These are phyloP conservation scores for Kluyveromyces siamensis DNA, from an alignment of 805 yeast genomes.

Conservation along the genomic window DNA sequence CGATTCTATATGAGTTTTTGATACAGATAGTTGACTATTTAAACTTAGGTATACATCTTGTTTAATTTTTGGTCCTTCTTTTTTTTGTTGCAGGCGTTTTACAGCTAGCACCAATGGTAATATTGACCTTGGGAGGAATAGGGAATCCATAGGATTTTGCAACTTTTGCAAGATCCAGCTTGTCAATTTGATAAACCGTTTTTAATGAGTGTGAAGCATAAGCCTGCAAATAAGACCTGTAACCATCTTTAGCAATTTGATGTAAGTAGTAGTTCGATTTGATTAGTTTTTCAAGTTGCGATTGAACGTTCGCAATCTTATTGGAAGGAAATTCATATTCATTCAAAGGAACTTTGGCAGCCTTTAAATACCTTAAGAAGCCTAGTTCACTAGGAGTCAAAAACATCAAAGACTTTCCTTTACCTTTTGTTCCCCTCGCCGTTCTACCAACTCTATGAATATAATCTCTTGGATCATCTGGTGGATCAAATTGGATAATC, in stretches of 20 bases:
- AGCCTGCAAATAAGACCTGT: slow-evolving; percentile 93
- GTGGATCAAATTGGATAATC: slow-evolving; percentile 98
- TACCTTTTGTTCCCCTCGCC: slow-evolving; percentile 85
- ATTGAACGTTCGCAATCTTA: slow-evolving; percentile 93
- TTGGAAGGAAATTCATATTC: slow-evolving; percentile 93
- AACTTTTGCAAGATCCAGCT: slow-evolving; percentile 86
- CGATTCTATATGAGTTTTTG: neutral
- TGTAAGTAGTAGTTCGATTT: slow-evolving; percentile 90
- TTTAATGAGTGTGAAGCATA: slow-evolving; percentile 94
- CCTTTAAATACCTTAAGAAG: slow-evolving; percentile 85
- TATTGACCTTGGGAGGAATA: slow-evolving; percentile 94
- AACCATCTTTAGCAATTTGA: slow-evolving; percentile 95
- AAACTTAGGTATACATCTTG: neutral
- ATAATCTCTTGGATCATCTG: slow-evolving; percentile 99
- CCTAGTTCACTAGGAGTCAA: slow-evolving; percentile 91
- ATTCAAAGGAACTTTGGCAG: slow-evolving; percentile 94
- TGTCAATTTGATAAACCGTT: slow-evolving; percentile 93
- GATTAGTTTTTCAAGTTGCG: slow-evolving; percentile 84
- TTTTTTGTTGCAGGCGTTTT: slow-evolving; percentile 35
- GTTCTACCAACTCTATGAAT: slow-evolving; percentile 99
- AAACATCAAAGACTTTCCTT: slow-evolving; percentile 93
- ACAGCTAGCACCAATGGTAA: slow-evolving; percentile 90
- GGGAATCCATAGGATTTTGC: slow-evolving; percentile 93
- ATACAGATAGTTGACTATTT: neutral
- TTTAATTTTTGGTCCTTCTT: slow-evolving; percentile 12